A percentile compares a stretch with the other conserved stretches of the same genome.
Conservation (phyloP, 768 basidiomycete genomes). For the Boletus rubropictus region DNA sequence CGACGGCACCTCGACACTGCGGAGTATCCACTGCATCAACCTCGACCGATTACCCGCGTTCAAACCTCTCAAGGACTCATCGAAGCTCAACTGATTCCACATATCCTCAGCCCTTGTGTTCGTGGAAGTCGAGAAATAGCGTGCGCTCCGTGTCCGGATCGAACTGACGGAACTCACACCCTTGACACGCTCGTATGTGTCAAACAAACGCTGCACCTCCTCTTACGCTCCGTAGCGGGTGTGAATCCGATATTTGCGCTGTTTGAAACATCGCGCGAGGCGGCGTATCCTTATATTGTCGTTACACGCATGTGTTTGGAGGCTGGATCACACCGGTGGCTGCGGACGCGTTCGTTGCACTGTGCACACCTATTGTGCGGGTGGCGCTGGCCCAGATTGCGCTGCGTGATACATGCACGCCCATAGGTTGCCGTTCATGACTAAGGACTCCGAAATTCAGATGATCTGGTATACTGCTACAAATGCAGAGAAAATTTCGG, state of each 20-base stretch:
- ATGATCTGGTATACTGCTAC: slow-evolving; percentile 14
- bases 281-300: slow-evolving; percentile 39
- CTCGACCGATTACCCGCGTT: no score
- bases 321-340: slow-evolving; percentile 36
- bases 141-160: neutral
- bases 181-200: no score
- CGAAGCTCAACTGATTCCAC: slow-evolving; percentile 25
- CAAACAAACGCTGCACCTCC: no score
- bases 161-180: no score
- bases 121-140: slow-evolving; percentile 15
- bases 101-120: slow-evolving; percentile 25
- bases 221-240: slow-evolving; percentile 1
- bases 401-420: no score
- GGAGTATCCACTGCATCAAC: no score
- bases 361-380: slow-evolving; percentile 19
- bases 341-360: slow-evolving; percentile 43
- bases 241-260: slow-evolving; percentile 3
- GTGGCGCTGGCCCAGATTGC: no score
- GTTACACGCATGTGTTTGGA: slow-evolving; percentile 43
- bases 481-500: slow-evolving; percentile 19
- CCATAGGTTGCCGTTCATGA: no score
- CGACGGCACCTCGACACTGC: no score
- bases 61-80: slow-evolving; percentile 11
- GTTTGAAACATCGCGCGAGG: no score
- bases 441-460: neutral